Conservation (phyloP, 2,329 filamentous ascomycete genomes). For the Cladosporium sp. region DNA sequence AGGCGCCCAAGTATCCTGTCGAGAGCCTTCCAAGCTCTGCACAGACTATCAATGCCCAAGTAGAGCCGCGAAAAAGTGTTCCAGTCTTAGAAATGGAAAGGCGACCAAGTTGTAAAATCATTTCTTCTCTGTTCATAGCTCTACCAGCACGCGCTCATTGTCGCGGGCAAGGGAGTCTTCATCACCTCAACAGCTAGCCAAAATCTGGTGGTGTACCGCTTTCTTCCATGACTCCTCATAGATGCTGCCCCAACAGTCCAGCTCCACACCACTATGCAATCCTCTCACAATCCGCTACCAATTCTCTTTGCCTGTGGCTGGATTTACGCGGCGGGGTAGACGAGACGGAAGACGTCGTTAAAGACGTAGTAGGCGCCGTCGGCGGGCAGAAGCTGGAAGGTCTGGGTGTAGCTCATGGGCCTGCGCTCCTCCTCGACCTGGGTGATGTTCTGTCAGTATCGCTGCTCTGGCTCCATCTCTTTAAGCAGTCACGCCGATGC, state of each 20-base stretch:
- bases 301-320: not conserved
- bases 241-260: not conserved
- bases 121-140: constrained; percentile 15
- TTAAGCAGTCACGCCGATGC: not conserved
- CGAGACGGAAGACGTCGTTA: constrained; percentile 93
- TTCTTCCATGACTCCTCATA: constrained; percentile 1
- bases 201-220: constrained; percentile 7
- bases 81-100: not conserved
- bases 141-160: constrained; percentile 1
- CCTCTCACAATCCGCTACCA: not conserved
- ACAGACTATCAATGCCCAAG: not conserved
- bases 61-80: not conserved
- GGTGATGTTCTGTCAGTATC: constrained; percentile 9
- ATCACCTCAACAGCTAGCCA: constrained; percentile 5
- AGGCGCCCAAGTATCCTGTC: not conserved
- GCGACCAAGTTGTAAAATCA: not conserved
- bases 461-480: not conserved
- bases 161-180: not conserved
- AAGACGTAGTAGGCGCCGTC: constrained; percentile 77
- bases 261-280: not conserved
- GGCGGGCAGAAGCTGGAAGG: constrained; percentile 79
- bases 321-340: constrained; percentile 56
- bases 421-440: constrained; percentile 83
- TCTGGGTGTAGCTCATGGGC: constrained; percentile 88
- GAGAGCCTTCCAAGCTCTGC: not conserved